Conservation (phyloP, 1,139 yeast species). For the Sugiyamaella novakii region DNA sequence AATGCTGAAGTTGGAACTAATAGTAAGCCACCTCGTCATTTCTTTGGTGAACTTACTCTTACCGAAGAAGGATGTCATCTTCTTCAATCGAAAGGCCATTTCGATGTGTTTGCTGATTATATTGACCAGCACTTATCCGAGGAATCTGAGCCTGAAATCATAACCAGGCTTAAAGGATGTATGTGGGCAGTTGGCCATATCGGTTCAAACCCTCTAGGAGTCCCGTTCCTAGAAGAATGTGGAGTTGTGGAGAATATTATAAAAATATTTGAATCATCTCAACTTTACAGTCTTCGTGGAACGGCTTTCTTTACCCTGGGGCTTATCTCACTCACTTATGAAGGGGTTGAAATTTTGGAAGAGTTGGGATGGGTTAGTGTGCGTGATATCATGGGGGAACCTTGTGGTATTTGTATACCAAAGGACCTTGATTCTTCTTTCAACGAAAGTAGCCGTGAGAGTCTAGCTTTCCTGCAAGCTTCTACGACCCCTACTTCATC, state of each 20-base stretch:
- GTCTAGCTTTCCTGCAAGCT: neutral
- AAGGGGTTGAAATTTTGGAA: slow-evolving; percentile 85
- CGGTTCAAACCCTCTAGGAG: slow-evolving; percentile 64
- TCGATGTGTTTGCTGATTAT: slow-evolving; percentile 48
- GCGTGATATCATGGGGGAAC: slow-evolving; percentile 53
- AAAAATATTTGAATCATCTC: slow-evolving; percentile 54
- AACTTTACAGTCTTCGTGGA: slow-evolving; percentile 67
- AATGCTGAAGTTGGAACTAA: slow-evolving; percentile 14
- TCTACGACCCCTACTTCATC: neutral
- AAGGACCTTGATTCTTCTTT: slow-evolving; percentile 3
- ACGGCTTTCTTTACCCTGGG: slow-evolving; percentile 81
- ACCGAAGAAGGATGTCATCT: slow-evolving; percentile 77
- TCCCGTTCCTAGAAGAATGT: slow-evolving; percentile 64
- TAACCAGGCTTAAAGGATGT: slow-evolving; percentile 64
- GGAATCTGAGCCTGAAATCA: slow-evolving; percentile 34
- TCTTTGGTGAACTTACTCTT: slow-evolving; percentile 75
- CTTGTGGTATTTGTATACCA: slow-evolving; percentile 50
- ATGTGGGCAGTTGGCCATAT: slow-evolving; percentile 89
- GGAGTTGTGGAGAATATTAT: slow-evolving; percentile 59
- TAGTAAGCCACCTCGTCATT: slow-evolving; percentile 58
- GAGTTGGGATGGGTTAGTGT: slow-evolving; percentile 76
- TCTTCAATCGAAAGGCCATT: slow-evolving; percentile 51
- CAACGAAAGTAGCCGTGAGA: neutral
- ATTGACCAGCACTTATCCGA: slow-evolving; percentile 44
- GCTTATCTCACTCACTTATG: slow-evolving; percentile 66